These are phyloP conservation scores for Neofusicoccum parvum DNA, from an alignment of 2,329 filamentous ascomycete species.

Conservation along the genomic window DNA sequence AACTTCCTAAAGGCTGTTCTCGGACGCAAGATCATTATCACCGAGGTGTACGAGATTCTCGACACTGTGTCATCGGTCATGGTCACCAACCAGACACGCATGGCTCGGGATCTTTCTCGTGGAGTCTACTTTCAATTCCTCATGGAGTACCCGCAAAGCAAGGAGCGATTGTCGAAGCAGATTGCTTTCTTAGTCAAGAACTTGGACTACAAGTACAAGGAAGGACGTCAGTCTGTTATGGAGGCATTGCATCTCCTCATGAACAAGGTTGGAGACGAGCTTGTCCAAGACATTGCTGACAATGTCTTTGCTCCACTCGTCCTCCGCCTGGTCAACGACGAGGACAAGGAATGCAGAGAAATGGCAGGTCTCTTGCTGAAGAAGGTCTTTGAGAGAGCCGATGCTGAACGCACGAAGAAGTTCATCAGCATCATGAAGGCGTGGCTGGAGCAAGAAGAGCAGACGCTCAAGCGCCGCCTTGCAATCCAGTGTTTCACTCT, in stretches of 20 bases:
- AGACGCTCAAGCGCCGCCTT: constrained; percentile 69
- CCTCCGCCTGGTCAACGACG: constrained; percentile 84
- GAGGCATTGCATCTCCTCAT: constrained; percentile 87
- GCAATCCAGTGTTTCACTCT: constrained; percentile 80
- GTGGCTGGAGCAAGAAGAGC: constrained; percentile 77
- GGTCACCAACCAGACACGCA: constrained; percentile 92
- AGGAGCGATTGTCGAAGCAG: constrained; percentile 85
- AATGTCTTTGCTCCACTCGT: constrained; percentile 86
- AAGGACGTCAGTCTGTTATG: constrained; percentile 89
- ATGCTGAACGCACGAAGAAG: constrained; percentile 69
- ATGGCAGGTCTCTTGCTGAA: constrained; percentile 79
- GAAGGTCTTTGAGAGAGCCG: constrained; percentile 76
- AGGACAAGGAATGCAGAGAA: constrained; percentile 80
- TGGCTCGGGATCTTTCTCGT: constrained; percentile 82
- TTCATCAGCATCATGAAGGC: constrained; percentile 71
- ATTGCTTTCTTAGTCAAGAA: constrained; percentile 88
- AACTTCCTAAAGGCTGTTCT: constrained; percentile 89
- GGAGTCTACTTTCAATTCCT: constrained; percentile 94
- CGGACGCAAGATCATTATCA: constrained; percentile 80
- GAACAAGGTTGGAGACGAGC: constrained; percentile 78
- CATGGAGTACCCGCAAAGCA: constrained; percentile 90
- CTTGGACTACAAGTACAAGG: constrained; percentile 83
- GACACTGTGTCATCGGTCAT: constrained; percentile 89
- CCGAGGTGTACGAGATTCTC: constrained; percentile 85
- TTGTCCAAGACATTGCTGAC: constrained; percentile 78